A percentile compares a stretch with the other conserved stretches of the same genome.
These are phyloP conservation scores for Emydomyces testavorans DNA, from an alignment of 2,329 filamentous ascomycete species.

Conservation along the genomic window DNA sequence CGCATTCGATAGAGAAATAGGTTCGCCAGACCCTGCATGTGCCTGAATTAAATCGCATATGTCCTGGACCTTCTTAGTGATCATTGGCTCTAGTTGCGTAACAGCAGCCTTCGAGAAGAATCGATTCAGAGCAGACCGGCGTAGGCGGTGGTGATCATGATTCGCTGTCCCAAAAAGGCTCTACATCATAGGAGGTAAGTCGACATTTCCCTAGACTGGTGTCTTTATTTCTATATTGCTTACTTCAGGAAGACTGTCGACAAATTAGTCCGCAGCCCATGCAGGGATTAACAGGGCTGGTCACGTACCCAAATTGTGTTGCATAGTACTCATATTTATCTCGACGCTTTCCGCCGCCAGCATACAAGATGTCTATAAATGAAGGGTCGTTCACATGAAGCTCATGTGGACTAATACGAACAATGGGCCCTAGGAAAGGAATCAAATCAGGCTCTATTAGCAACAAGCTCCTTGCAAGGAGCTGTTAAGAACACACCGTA, in stretches of 20 bases:
- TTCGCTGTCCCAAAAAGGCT: conserved; percentile 23
- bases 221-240: background rate
- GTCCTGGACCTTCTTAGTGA: conserved; percentile 15
- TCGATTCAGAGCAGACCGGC: conserved; percentile 21
- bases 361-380: conserved; percentile 19
- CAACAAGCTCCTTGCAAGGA: background rate
- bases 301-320: conserved; percentile 16
- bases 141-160: conserved; percentile 21
- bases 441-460: background rate
- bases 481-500: conserved; percentile 20
- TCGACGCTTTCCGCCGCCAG: conserved; percentile 14
- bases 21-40: conserved; percentile 6
- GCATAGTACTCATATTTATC: conserved; percentile 20
- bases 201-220: background rate
- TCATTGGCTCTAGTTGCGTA: conserved; percentile 15
- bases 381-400: conserved; percentile 20
- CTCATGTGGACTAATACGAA: conserved; percentile 21
- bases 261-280: background rate
- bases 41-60: conserved; percentile 13
- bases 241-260: background rate
- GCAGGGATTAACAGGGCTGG: conserved; percentile 12
- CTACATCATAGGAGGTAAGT: background rate
- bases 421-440: conserved; percentile 17
- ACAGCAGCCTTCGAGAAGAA: conserved; percentile 22
- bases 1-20: conserved; percentile 13